Evolutionary conservation across 768 basidiomycete species (phyloP).

Genomic region (Sistotremastrum suecicum): DNA sequence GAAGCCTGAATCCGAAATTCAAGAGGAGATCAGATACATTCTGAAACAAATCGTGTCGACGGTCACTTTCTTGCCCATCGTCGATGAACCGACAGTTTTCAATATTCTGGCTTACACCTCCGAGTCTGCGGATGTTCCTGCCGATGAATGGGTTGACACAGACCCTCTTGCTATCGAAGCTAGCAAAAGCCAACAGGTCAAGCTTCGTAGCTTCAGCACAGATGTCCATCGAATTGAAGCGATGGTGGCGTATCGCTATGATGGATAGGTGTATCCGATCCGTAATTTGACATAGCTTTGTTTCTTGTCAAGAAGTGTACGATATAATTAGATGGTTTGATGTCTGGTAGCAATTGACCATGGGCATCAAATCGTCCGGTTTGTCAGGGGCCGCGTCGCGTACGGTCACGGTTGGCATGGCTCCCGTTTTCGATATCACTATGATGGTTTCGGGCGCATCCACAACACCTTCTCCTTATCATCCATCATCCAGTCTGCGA

Average conservation of each 20-base stretch:
- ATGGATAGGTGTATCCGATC: conserved; percentile 33
- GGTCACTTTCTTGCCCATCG: conserved; percentile 91
- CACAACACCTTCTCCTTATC: neutral
- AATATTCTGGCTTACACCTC: conserved; percentile 94
- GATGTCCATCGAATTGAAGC: conserved; percentile 97
- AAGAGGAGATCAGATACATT: conserved; percentile 94
- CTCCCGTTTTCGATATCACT: neutral
- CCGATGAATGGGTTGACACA: conserved; percentile 91
- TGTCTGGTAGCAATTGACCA: too few species aligned
- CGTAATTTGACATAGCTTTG: neutral
- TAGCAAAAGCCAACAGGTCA: conserved; percentile 85
- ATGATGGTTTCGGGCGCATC: neutral
- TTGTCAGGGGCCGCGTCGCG: too few species aligned
- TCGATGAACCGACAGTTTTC: conserved; percentile 92
- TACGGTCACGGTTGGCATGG: neutral
- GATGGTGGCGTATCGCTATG: conserved; percentile 95
- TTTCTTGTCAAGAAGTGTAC: neutral
- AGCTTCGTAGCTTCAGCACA: conserved; percentile 91
- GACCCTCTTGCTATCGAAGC: conserved; percentile 88
- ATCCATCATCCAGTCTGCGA: neutral
- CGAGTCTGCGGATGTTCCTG: conserved; percentile 83
- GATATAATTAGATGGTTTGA: neutral
- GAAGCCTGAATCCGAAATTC: conserved; percentile 80
- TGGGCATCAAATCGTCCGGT: too few species aligned
- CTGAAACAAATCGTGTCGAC: conserved; percentile 97